Evolutionary conservation across 148 eudicot species (phyloP), one percentile per base, ranked within the genome.

Genomic region (Vaccinium macrocarpon): DNA sequence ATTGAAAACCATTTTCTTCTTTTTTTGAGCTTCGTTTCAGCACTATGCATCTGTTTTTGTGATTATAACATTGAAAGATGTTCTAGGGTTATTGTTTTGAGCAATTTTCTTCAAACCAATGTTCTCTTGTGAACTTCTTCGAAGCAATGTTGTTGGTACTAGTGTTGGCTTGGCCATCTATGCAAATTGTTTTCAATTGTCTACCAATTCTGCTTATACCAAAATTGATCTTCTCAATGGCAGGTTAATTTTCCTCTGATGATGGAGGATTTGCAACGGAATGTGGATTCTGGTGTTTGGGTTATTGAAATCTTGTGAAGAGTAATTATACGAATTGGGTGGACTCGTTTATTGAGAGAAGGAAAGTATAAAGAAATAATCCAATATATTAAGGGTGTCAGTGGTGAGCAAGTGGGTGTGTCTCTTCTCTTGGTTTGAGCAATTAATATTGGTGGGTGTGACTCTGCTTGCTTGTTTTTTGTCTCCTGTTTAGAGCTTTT

Each of bases 381-480:
- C 38, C 38, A 35, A 35, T 1, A 19, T 13, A 13, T 27, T 21
- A n/a, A 42, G 75, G 89, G 88, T 87, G 89, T 87, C 91, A 89
- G 91, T 84, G 82, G 79, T 75, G 83, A 81, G 84, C 89, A 88
- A 87, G 88, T 88, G 91, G 86, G 88, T 52, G 83, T 72, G 84
- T 86, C 49, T 16, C 49, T 16, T 72, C 76, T 84, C 50, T 84
- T 83, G 81, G 78, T 84, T 85, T 82, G 83, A 35, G 81, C 71
- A 84, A 87, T 82, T 76, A 11, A 49, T 64, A 68, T 84, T 79
- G 81, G 86, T 84, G 82, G 84, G 89, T 59, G 86, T 83, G 85
- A 77, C 76, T 86, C 70, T 80, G 82, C 64, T 35, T 80, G 82
- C 64, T 35, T 79, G 55, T 11, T 61, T 11, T 61, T 74, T 93